Evolutionary conservation across 441 rosid species (phyloP).

Genomic region (Adansonia gregorii): DNA sequence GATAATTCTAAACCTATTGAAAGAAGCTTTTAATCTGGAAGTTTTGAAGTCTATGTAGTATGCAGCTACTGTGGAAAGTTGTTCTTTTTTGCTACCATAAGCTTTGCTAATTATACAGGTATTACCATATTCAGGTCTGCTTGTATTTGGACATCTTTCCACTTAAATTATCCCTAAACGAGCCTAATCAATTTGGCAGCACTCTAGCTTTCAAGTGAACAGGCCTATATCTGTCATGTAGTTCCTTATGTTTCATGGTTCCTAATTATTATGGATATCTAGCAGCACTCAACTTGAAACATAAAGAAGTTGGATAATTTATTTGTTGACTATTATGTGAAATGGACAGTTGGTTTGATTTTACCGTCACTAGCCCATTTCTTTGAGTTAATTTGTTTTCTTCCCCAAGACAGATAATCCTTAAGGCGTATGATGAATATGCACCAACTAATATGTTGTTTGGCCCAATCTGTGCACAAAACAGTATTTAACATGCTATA

Average conservation of each 20-base stretch:
- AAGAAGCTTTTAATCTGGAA: neutral
- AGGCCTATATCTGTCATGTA: neutral
- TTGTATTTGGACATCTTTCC: neutral
- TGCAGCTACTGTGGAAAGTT: neutral
- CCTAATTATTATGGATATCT: neutral
- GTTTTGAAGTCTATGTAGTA: neutral
- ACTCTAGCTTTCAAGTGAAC: neutral
- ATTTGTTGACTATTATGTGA: neutral
- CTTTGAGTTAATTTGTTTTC: neutral
- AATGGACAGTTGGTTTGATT: neutral
- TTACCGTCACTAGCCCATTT: neutral
- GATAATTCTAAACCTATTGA: slow-evolving; percentile 4
- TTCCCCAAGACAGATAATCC: neutral
- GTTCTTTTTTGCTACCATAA: neutral
- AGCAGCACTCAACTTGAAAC: neutral
- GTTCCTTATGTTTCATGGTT: neutral
- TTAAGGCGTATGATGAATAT: neutral
- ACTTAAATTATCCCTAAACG: neutral
- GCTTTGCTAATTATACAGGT: neutral
- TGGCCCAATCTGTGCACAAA: neutral
- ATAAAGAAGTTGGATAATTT: neutral
- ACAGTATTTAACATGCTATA: neutral
- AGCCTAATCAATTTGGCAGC: neutral
- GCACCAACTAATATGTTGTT: neutral
- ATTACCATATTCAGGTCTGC: neutral